A percentile compares a stretch with the other conserved stretches of the same genome.
phyloP scores from a whole-genome alignment of 805 yeast species.

The Spencermartinsiella europaea region DNA sequence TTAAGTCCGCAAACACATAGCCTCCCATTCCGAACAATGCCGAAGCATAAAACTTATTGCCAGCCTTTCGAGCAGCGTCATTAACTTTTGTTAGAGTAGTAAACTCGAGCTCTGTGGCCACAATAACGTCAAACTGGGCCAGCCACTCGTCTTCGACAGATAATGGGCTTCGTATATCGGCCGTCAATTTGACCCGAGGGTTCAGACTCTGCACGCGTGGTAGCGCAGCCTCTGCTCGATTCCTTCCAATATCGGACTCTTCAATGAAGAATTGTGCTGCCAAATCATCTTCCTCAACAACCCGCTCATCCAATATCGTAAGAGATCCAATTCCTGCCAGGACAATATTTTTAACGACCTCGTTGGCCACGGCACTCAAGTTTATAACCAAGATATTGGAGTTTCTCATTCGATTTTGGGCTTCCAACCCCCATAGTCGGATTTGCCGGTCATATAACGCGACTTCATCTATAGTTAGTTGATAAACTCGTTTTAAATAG shows the following conservation, averaged over 20 bases:
- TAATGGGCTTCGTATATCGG: constrained; percentile 34
- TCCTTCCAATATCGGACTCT: constrained; percentile 49
- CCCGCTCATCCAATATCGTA: constrained; percentile 58
- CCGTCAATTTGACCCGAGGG: constrained; percentile 61
- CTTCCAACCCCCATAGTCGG: constrained; percentile 92
- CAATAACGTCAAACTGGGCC: constrained; percentile 57
- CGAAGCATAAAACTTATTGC: constrained; percentile 63
- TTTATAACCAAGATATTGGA: constrained; percentile 68
- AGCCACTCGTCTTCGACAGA: constrained; percentile 37
- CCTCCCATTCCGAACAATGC: constrained; percentile 80
- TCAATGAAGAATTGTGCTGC: constrained; percentile 71
- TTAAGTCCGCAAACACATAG: constrained; percentile 72
- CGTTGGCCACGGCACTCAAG: constrained; percentile 74
- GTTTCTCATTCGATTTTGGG: constrained; percentile 68
- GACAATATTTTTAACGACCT: constrained; percentile 75
- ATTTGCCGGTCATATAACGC: constrained; percentile 94
- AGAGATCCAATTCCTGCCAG: constrained; percentile 83
- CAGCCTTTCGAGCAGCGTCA: constrained; percentile 46
- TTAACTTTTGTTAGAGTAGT: constrained; percentile 39
- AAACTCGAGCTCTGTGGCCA: constrained; percentile 61
- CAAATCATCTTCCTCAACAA: constrained; percentile 55
- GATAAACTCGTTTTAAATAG: no score
- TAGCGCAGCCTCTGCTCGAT: constrained; percentile 48
- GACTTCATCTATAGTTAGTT: constrained; percentile 86
- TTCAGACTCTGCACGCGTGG: constrained; percentile 66